A percentile compares a stretch with the other conserved stretches of the same genome.
phyloP scores from a whole-genome alignment of 345 rosid species.

The Brassica rapa region DNA sequence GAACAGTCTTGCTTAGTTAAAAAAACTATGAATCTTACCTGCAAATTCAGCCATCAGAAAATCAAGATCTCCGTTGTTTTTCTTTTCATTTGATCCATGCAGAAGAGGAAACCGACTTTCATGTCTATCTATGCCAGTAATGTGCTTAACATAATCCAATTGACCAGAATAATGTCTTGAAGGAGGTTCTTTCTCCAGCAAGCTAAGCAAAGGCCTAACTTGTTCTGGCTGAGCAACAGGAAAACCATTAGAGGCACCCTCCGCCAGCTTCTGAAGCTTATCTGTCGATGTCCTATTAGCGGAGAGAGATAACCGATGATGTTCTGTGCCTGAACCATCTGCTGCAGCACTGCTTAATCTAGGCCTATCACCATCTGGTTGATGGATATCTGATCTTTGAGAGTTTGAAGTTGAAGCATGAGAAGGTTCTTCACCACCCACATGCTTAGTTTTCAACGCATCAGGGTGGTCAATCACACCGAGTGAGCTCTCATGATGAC shows the following conservation, averaged over 20 bases:
- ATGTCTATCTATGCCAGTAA: background rate
- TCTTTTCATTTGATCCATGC: background rate
- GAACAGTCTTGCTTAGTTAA: background rate
- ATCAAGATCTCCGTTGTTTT: background rate
- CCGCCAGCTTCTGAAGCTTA: background rate
- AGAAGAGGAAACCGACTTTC: background rate
- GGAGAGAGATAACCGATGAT: background rate
- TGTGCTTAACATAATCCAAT: background rate
- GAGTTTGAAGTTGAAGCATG: slow-evolving; percentile 73
- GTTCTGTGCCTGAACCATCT: slow-evolving; percentile 23
- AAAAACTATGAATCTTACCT: background rate
- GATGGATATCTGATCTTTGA: slow-evolving; percentile 69
- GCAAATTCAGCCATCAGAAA: background rate
- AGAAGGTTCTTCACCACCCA: slow-evolving; percentile 68
- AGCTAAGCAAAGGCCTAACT: background rate
- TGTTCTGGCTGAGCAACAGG: slow-evolving; percentile 1
- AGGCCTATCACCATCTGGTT: slow-evolving; percentile 55
- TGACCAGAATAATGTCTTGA: background rate
- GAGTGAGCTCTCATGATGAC: slow-evolving; percentile 58
- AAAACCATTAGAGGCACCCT: background rate
- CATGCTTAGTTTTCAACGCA: slow-evolving; percentile 61
- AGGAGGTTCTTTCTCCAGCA: background rate
- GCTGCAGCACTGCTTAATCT: slow-evolving; percentile 59
- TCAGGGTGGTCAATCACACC: slow-evolving; percentile 65
- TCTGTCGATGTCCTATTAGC: background rate